phyloP scores from a whole-genome alignment of 1,284 basidiomycete genomes.

The Vanrija pseudolonga region DNA sequence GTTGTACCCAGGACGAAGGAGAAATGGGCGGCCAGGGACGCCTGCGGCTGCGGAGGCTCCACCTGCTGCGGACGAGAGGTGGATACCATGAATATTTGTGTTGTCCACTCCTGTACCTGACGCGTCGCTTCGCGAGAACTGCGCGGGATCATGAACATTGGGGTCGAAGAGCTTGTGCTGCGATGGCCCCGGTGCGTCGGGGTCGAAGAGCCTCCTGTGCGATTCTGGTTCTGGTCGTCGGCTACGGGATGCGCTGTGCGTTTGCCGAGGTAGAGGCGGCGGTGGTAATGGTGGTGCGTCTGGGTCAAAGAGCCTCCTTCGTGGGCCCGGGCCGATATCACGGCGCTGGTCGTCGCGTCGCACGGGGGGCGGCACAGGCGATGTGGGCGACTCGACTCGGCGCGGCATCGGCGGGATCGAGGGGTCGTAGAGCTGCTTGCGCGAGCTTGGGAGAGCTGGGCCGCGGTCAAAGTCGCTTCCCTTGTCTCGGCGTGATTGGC shows the following conservation, averaged over 20 bases:
- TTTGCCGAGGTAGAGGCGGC: constrained; percentile 1
- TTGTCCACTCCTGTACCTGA: neutral
- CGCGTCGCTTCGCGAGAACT: neutral
- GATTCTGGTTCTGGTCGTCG: constrained; percentile 2
- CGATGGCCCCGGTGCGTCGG: constrained; percentile 7
- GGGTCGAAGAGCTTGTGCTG: constrained; percentile 53
- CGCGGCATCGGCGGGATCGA: neutral
- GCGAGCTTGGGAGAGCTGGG: neutral
- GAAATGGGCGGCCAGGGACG: too few species aligned
- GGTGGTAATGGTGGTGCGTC: constrained; percentile 7
- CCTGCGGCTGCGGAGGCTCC: too few species aligned
- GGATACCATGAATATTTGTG: too few species aligned
- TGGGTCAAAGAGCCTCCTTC: constrained; percentile 14
- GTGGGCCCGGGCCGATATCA: neutral
- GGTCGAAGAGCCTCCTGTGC: constrained; percentile 4
- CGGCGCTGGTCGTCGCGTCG: constrained; percentile 5
- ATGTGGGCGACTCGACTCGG: neutral
- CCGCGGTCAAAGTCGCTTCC: constrained; percentile 20
- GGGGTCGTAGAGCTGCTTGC: constrained; percentile 14
- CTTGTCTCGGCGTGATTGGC: neutral
- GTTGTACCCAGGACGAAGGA: too few species aligned
- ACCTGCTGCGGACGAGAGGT: too few species aligned
- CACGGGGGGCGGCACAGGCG: neutral
- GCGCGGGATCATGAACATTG: constrained; percentile 51
- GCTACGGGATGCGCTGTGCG: neutral